phyloP scores from a whole-genome alignment of 1,284 basidiomycete species.

The Cystobasidium pallidum region DNA sequence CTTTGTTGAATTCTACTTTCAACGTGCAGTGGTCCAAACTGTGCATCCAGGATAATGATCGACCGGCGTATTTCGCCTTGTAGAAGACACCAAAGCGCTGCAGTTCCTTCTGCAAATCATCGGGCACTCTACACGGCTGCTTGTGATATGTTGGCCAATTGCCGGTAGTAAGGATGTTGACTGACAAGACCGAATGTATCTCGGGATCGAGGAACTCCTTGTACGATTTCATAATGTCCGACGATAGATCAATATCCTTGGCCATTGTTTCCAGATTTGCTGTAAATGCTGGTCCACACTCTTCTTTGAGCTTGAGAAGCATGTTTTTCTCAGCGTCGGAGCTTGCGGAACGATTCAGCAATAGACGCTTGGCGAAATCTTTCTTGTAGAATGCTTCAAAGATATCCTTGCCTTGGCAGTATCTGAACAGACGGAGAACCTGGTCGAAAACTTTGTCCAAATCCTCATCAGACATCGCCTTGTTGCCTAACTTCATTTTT shows the following conservation, averaged over 20 bases:
- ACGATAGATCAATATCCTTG: conserved; percentile 69
- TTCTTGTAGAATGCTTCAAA: conserved; percentile 94
- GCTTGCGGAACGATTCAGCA: conserved; percentile 83
- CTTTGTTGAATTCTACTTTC: conserved; percentile 64
- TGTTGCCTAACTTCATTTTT: conserved; percentile 82
- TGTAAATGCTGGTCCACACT: conserved; percentile 81
- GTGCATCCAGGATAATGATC: conserved; percentile 79
- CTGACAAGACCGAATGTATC: conserved; percentile 59
- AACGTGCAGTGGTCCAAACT: conserved; percentile 74
- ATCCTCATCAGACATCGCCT: conserved; percentile 68
- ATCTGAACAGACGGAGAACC: conserved; percentile 82
- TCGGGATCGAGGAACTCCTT: conserved; percentile 55
- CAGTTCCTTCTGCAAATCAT: conserved; percentile 68
- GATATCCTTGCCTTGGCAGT: conserved; percentile 66
- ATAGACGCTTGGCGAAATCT: conserved; percentile 81
- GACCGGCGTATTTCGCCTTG: conserved; percentile 68
- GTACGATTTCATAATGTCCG: conserved; percentile 60
- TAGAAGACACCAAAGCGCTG: conserved; percentile 70
- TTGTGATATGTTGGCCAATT: conserved; percentile 62
- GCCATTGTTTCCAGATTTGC: conserved; percentile 89
- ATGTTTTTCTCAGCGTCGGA: conserved; percentile 89
- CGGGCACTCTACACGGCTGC: conserved; percentile 47
- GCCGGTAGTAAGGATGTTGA: conserved; percentile 63
- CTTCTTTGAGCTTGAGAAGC: conserved; percentile 84
- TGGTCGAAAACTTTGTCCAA: conserved; percentile 73